These are phyloP conservation scores for Aspergillus latus DNA, from an alignment of 2,329 filamentous ascomycete species.

Conservation along the genomic window DNA sequence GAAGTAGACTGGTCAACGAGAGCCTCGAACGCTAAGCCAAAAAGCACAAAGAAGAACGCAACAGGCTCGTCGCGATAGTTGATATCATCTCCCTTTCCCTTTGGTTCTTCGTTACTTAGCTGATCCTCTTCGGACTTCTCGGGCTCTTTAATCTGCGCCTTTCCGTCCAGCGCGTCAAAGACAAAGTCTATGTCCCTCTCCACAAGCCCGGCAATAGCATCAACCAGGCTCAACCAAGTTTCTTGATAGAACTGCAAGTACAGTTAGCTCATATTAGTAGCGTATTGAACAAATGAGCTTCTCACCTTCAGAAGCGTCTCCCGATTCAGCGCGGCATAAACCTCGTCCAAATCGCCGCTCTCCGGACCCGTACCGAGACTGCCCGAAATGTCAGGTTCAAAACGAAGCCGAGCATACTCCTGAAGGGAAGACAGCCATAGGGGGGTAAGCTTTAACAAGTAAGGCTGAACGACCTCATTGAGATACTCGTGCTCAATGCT, in stretches of 20 bases:
- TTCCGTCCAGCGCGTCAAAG: slow-evolving; percentile 93
- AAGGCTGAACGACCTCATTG: slow-evolving; percentile 81
- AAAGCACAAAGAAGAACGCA: slow-evolving; percentile 97
- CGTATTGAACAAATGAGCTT: not conserved
- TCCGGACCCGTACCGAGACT: slow-evolving; percentile 77
- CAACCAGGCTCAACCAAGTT: slow-evolving; percentile 92
- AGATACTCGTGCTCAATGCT: slow-evolving; percentile 90
- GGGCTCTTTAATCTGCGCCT: slow-evolving; percentile 45
- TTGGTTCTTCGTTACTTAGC: slow-evolving; percentile 19
- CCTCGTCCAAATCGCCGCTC: slow-evolving; percentile 83
- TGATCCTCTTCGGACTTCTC: slow-evolving; percentile 27
- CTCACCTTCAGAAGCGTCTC: slow-evolving; percentile 77
- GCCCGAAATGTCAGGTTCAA: slow-evolving; percentile 96
- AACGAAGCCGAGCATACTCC: slow-evolving; percentile 88
- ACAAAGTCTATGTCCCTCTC: slow-evolving; percentile 98
- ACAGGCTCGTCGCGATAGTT: slow-evolving; percentile 98
- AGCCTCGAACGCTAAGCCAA: slow-evolving; percentile 94
- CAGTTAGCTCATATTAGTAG: not conserved
- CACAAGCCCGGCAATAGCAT: slow-evolving; percentile 94
- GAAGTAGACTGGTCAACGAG: slow-evolving; percentile 77
- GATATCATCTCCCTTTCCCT: slow-evolving; percentile 71
- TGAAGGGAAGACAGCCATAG: slow-evolving; percentile 90
- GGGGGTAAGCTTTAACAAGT: slow-evolving; percentile 85
- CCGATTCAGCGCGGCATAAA: slow-evolving; percentile 91
- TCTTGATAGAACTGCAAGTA: slow-evolving; percentile 79